Conservation (phyloP, 2,329 filamentous ascomycete species). For the Fusarium lyarnte region DNA sequence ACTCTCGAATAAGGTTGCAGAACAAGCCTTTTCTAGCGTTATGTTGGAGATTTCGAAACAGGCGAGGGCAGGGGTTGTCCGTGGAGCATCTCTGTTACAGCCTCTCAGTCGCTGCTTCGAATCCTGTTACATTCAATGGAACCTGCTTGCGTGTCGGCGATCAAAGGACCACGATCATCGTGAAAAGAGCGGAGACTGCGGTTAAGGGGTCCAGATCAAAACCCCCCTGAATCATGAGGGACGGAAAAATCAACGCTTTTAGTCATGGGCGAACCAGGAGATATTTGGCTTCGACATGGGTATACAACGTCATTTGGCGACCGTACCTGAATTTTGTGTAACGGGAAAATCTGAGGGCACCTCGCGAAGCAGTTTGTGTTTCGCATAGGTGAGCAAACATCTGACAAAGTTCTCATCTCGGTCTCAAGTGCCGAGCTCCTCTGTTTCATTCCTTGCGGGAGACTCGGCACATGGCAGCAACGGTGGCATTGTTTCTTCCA, state of each 20-base stretch:
- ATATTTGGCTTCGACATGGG: slow-evolving; percentile 14
- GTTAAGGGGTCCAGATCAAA: slow-evolving; percentile 12
- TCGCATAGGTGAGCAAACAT: slow-evolving; percentile 11
- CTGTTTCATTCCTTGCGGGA: background rate
- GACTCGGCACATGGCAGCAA: background rate
- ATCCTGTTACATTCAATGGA: slow-evolving; percentile 23
- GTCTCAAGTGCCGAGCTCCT: slow-evolving; percentile 13
- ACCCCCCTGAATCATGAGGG: slow-evolving; percentile 2
- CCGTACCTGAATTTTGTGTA: slow-evolving; percentile 6
- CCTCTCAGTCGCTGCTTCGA: background rate
- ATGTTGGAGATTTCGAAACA: slow-evolving; percentile 22
- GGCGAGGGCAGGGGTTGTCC: slow-evolving; percentile 15
- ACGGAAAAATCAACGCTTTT: background rate
- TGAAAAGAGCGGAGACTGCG: slow-evolving; percentile 6
- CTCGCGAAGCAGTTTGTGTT: slow-evolving; percentile 16
- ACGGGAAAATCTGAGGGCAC: background rate
- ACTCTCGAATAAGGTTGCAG: slow-evolving; percentile 14
- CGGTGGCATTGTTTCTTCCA: background rate
- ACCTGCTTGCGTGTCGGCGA: slow-evolving; percentile 30
- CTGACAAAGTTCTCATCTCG: background rate
- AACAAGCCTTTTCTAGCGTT: slow-evolving; percentile 36
- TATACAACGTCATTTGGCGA: background rate
- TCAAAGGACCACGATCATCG: slow-evolving; percentile 1
- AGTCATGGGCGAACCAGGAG: slow-evolving; percentile 4
- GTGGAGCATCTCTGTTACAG: slow-evolving; percentile 28